Evolutionary conservation across 1,284 basidiomycete species (phyloP).

Genomic region (Irpex rosettiformis): DNA sequence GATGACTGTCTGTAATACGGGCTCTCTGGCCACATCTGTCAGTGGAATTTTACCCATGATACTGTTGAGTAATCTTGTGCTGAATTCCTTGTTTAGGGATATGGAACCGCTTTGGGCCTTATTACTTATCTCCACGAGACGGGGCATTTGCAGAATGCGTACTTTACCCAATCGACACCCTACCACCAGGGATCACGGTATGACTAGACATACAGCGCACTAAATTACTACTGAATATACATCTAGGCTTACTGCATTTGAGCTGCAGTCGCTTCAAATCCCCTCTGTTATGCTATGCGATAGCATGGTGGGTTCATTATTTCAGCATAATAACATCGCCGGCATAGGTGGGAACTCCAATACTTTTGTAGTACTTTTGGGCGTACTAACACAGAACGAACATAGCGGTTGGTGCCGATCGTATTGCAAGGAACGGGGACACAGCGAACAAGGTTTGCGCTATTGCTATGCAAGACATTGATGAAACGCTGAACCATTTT

Average conservation of each 20-base stretch:
- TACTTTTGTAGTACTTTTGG: not conserved
- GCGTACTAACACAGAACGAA: not conserved
- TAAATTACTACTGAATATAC: not conserved
- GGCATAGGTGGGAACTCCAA: conserved; percentile 66
- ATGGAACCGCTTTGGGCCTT: conserved; percentile 91
- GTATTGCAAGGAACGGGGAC: conserved; percentile 87
- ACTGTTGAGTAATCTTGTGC: conserved; percentile 8
- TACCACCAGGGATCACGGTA: conserved; percentile 89
- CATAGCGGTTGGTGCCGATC: conserved; percentile 77
- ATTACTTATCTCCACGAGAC: conserved; percentile 85
- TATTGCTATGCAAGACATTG: not conserved
- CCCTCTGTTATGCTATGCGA: conserved; percentile 93
- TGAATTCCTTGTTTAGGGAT: conserved; percentile 54
- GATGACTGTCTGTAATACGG: conserved; percentile 95
- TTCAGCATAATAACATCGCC: conserved; percentile 84
- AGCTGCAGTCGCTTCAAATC: conserved; percentile 78
- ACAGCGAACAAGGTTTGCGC: conserved; percentile 83
- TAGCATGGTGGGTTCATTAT: conserved; percentile 90
- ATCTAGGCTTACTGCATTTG: conserved; percentile 79
- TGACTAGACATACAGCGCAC: conserved; percentile 11
- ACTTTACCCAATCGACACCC: conserved; percentile 89
- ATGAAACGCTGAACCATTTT: not conserved
- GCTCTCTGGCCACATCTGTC: conserved; percentile 88
- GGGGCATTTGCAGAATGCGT: conserved; percentile 73
- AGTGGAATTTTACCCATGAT: not conserved